Percentiles rank a stretch among this genome's conserved stretches.
phyloP scores from a whole-genome alignment of 257 asterid genomes.

The Paulownia fortunei region DNA sequence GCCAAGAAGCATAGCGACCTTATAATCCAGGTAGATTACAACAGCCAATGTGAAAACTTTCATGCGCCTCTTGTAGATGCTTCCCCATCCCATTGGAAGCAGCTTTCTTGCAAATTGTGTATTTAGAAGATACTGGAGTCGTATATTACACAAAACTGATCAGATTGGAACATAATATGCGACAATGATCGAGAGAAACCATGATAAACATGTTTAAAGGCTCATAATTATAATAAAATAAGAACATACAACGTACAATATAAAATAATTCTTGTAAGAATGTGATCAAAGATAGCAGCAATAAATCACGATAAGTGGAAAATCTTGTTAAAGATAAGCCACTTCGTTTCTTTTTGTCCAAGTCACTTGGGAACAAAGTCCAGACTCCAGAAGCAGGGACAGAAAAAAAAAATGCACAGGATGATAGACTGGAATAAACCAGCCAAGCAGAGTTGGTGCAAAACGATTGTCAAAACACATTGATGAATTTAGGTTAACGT shows the following conservation, averaged over 20 bases:
- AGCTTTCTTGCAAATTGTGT: conserved; percentile 31
- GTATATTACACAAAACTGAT: conserved; percentile 23
- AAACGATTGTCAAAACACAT: not conserved
- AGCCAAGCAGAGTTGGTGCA: not conserved
- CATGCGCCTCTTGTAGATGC: conserved; percentile 82
- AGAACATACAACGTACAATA: not conserved
- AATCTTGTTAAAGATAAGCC: not conserved
- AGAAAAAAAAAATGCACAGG: conserved; percentile 5
- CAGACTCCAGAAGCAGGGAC: not conserved
- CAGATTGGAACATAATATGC: conserved; percentile 15
- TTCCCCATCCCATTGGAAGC: conserved; percentile 85
- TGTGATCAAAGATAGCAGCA: not conserved
- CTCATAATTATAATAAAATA: not conserved
- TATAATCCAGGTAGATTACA: conserved; percentile 87
- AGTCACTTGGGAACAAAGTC: not conserved
- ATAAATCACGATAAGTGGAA: conserved; percentile 1
- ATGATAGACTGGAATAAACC: conserved; percentile 5
- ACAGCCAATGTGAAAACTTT: conserved; percentile 82
- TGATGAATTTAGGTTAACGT: not conserved
- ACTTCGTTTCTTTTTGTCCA: no score
- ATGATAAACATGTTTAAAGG: conserved; percentile 8
- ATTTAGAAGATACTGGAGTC: conserved; percentile 36
- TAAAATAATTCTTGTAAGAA: not conserved
- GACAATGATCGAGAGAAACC: not conserved
- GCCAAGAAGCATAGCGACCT: conserved; percentile 54